A percentile compares a stretch with the other conserved stretches of the same genome.
phyloP scores from a whole-genome alignment of 225 moss, liverwort and hornwort species.

The Marchantia polymorpha region DNA sequence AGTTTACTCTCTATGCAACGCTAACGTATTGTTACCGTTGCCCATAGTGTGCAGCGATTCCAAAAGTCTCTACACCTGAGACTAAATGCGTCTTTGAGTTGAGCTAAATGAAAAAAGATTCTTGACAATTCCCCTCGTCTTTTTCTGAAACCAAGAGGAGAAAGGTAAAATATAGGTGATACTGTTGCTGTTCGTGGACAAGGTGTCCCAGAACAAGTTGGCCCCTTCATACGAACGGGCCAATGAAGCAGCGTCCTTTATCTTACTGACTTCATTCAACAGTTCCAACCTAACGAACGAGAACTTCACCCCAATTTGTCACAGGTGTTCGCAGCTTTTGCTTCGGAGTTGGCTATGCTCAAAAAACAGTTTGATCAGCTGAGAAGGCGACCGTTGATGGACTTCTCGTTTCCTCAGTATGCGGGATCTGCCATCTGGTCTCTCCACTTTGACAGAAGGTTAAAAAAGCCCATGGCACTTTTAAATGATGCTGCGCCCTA shows the following conservation, averaged over 20 bases:
- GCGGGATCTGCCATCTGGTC: conserved; percentile 75
- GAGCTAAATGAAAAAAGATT: too few species aligned
- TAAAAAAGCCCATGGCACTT: conserved; percentile 67
- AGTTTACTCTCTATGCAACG: too few species aligned
- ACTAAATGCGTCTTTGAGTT: too few species aligned
- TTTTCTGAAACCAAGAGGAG: too few species aligned
- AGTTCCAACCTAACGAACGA: not conserved
- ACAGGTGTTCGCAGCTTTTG: conserved; percentile 65
- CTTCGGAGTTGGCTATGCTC: conserved; percentile 57
- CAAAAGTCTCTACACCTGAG: too few species aligned
- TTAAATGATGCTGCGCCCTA: conserved; percentile 60
- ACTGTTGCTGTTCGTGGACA: too few species aligned
- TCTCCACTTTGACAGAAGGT: conserved; percentile 62
- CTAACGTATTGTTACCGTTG: too few species aligned
- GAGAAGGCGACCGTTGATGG: conserved; percentile 54
- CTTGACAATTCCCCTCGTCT: too few species aligned
- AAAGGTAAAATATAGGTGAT: too few species aligned
- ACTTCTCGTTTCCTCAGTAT: conserved; percentile 66
- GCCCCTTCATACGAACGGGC: too few species aligned
- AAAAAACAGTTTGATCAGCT: conserved; percentile 71
- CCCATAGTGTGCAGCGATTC: too few species aligned
- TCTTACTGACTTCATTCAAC: not conserved
- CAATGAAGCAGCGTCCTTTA: not conserved
- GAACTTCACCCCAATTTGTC: not conserved
- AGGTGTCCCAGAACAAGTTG: too few species aligned